phyloP scores from a whole-genome alignment of 2,329 filamentous ascomycete species.

The Basipetospora chlamydospora region DNA sequence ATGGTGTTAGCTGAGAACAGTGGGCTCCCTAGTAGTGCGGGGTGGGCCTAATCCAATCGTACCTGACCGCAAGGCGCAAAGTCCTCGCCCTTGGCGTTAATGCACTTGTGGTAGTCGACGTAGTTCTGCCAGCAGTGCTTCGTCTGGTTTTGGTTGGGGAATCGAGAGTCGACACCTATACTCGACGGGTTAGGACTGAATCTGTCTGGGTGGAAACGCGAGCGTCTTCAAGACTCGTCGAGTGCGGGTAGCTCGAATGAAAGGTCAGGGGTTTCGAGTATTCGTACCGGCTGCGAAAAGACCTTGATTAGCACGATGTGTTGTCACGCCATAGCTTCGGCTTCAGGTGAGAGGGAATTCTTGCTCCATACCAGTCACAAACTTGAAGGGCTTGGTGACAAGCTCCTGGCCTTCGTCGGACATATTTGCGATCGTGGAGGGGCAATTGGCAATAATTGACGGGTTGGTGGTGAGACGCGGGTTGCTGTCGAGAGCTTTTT shows the following conservation, averaged over 20 bases:
- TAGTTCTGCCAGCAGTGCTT: slow-evolving; percentile 99
- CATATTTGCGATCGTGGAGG: slow-evolving; percentile 50
- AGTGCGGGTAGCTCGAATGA: too few relatives aligned
- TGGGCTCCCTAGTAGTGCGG: too few relatives aligned
- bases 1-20: not conserved
- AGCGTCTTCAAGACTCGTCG: too few relatives aligned
- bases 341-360: slow-evolving; percentile 25
- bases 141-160: slow-evolving; percentile 95
- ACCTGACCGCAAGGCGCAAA: slow-evolving; percentile 96
- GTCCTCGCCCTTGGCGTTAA: slow-evolving; percentile 95
- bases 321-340: slow-evolving; percentile 18
- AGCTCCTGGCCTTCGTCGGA: slow-evolving; percentile 70
- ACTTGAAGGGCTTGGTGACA: slow-evolving; percentile 99
- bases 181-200: slow-evolving; percentile 1
- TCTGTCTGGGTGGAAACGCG: not conserved
- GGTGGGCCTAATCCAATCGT: too few relatives aligned
- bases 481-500: slow-evolving; percentile 2
- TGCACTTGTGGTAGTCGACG: slow-evolving; percentile 99
- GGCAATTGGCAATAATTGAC: not conserved
- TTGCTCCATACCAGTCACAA: slow-evolving; percentile 76
- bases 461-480: not conserved
- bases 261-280: slow-evolving; percentile 5
- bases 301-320: slow-evolving; percentile 27
- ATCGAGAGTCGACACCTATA: slow-evolving; percentile 92
- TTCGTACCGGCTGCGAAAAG: slow-evolving; percentile 29